Evolutionary conservation across 176 grass and related monocot genomes (phyloP).

Genomic region (Elymus sibiricus): DNA sequence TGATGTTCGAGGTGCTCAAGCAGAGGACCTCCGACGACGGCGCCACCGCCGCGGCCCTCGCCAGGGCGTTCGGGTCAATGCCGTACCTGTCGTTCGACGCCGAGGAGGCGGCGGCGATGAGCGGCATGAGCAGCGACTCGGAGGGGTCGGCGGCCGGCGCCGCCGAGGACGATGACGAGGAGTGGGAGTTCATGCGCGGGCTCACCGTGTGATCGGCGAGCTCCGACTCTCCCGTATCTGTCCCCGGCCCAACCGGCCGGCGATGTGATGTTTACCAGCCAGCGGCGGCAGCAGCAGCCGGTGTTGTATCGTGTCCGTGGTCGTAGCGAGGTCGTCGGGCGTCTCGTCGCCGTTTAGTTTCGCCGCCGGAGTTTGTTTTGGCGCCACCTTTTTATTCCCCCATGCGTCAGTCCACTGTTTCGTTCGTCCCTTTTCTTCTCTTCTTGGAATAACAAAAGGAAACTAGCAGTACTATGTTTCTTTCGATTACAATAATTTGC

Average conservation of each 20-base stretch:
- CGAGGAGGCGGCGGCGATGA: constrained; percentile 1
- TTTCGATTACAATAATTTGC: neutral
- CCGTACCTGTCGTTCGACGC: constrained; percentile 64
- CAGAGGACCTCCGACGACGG: constrained; percentile 39
- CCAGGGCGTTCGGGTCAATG: constrained; percentile 67
- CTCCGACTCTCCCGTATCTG: neutral
- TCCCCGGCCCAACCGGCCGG: neutral
- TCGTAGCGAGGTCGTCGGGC: constrained; percentile 29
- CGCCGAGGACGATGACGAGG: constrained; percentile 66
- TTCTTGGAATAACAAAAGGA: constrained; percentile 31
- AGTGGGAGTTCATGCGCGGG: constrained; percentile 88
- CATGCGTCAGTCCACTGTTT: constrained; percentile 55
- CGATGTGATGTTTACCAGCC: neutral
- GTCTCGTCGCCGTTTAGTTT: constrained; percentile 45
- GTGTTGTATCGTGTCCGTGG: constrained; percentile 61
- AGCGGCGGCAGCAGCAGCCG: neutral
- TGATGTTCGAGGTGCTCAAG: constrained; percentile 86
- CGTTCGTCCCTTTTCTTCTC: neutral
- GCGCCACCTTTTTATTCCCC: constrained; percentile 39
- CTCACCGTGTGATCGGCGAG: constrained; percentile 60
- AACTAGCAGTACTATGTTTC: constrained; percentile 15
- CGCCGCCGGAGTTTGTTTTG: constrained; percentile 37
- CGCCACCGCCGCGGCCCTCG: constrained; percentile 32
- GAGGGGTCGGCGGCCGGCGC: constrained; percentile 48
- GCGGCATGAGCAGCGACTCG: constrained; percentile 57